phyloP scores from a whole-genome alignment of 192 early-diverging fungal genomes.

The Lobulomyces angularis region DNA sequence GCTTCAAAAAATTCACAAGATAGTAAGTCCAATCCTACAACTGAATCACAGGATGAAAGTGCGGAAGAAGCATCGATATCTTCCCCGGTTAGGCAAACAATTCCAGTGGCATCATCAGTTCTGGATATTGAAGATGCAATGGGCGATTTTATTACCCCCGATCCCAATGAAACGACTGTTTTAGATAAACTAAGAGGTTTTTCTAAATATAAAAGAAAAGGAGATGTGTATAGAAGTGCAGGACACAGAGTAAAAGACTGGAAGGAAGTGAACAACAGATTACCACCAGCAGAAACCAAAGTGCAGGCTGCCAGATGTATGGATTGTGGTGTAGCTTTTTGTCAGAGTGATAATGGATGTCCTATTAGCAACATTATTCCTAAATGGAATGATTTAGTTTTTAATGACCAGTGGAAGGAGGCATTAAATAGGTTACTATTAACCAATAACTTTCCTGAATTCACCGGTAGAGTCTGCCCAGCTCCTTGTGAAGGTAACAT shows the following conservation, averaged over 20 bases:
- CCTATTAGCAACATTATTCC: conserved; percentile 98
- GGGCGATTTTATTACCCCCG: no score
- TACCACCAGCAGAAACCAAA: conserved; percentile 66
- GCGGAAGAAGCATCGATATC: conserved; percentile 8
- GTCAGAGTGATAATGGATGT: conserved; percentile 93
- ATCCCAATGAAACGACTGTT: conserved; percentile 48
- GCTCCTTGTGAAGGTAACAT: conserved; percentile 96
- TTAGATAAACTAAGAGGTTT: conserved; percentile 95
- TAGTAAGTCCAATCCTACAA: conserved; percentile 11
- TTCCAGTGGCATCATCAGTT: conserved; percentile 38
- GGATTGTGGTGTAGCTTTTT: conserved; percentile 95
- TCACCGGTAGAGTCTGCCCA: conserved; percentile 97
- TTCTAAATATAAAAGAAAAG: conserved; percentile 81
- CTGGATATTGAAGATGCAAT: conserved; percentile 83
- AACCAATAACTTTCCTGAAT: conserved; percentile 99
- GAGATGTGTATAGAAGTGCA: conserved; percentile 78
- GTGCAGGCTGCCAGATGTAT: conserved; percentile 95
- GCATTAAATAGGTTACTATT: conserved; percentile 84
- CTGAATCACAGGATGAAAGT: conserved; percentile 10
- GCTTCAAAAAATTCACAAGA: conserved; percentile 14
- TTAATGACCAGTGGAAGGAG: conserved; percentile 90
- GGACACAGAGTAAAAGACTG: conserved; percentile 73
- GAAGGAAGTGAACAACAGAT: conserved; percentile 87
- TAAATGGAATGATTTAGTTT: conserved; percentile 97
- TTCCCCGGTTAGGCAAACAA: conserved; percentile 17